Evolutionary conservation across 2,329 filamentous ascomycete species (phyloP), one percentile per base, ranked within the genome.

Genomic region (Diplodia seriata): DNA sequence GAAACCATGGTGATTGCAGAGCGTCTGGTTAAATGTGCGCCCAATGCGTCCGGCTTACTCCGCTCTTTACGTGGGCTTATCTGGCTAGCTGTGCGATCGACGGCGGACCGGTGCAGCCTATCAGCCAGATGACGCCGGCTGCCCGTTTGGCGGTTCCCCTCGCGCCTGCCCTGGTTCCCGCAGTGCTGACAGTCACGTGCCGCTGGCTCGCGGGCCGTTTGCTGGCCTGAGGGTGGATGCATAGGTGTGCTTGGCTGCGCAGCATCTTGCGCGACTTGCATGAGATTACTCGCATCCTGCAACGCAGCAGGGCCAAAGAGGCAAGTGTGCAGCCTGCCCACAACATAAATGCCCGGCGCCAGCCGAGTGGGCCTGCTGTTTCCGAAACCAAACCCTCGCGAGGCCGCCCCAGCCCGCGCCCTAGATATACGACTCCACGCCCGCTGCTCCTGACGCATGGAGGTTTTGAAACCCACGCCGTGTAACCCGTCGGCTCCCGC

Each of bases 231-330:
- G 31, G 29, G n/a, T 38, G 55, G 14, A 57, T 9, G 14, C 33
- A 26, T 26, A 26, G 26, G 26, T 9, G 43, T 57, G n/a, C 55
- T 43, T 40, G 20, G 8, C 55, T 57, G 12, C 29, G 55, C 55
- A 57, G 55, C 55, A 57, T 57, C 55, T 57, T 57, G 55, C 55
- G 55, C 20, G 20, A 57, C 26, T 26, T 26, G 26, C 26, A 26
- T 63, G 59, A 49, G 59, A 53, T 63, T 63, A 47, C 31, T 38
- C 31, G 47, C 29, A 51, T 63, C 20, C n/a, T 33, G 18, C 57
- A 43, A 47, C 55, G 55, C 55, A 43, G 23, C 55, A 59, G 12
- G 54, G 8, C 36, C 18, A 56, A 38, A 56, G 33, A 38, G 54
- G 54, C 36, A 40, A 33, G 31, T 33, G 9, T 20, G n/a, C 55